Conservation (phyloP, 2,329 filamentous ascomycete species). For the Calonectria leucothoes region DNA sequence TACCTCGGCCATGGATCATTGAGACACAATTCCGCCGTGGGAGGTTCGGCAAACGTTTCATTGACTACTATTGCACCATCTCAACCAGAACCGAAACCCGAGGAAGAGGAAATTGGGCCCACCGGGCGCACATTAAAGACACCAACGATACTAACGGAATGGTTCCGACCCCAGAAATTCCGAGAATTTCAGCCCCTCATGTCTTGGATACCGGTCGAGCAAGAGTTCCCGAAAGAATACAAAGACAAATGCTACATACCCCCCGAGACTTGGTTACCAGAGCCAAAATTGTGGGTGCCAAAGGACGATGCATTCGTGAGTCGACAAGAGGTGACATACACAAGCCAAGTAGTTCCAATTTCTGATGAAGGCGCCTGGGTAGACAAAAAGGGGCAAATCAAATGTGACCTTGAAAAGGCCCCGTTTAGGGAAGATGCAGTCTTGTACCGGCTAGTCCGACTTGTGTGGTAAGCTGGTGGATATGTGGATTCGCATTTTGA, state of each 20-base stretch:
- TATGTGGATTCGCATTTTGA: too few species aligned
- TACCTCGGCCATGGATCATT: neutral
- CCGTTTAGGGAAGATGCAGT: neutral
- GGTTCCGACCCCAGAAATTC: neutral
- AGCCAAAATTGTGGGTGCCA: neutral
- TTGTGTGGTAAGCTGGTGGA: neutral
- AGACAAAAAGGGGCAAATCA: neutral
- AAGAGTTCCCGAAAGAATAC: neutral
- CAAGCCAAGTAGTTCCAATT: neutral
- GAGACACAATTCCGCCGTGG: too few species aligned
- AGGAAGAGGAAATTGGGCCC: neutral
- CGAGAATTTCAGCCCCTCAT: neutral
- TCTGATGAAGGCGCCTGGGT: neutral
- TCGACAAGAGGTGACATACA: neutral
- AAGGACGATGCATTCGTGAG: neutral
- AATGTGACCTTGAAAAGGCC: neutral
- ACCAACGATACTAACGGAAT: neutral
- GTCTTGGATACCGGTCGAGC: neutral
- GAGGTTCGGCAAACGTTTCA: too few species aligned
- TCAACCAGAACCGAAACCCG: too few species aligned
- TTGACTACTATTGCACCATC: too few species aligned
- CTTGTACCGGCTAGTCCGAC: neutral
- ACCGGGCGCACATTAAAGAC: neutral
- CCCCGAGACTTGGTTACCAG: conserved; percentile 3
- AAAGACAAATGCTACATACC: neutral